Evolutionary conservation across 371 early-diverging fungal genomes (phyloP).

Genomic region (Apophysomyces elegans): DNA sequence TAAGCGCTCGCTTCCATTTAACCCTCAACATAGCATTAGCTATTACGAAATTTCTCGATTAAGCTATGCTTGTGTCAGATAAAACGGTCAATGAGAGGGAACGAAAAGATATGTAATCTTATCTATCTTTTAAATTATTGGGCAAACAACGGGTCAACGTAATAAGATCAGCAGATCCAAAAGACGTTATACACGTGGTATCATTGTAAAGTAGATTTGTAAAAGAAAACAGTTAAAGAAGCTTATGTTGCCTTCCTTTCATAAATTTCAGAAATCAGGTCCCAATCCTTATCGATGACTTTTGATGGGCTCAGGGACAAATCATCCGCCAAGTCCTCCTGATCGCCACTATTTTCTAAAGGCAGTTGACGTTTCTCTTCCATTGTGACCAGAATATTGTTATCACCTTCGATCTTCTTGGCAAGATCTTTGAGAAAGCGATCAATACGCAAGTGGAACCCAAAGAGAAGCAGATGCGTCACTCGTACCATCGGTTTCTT

Average conservation of each 20-base stretch:
- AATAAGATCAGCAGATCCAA: slow-evolving; percentile 1
- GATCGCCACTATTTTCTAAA: slow-evolving; percentile 10
- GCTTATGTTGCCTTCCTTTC: slow-evolving; percentile 23
- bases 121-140: too few species aligned
- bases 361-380: not conserved
- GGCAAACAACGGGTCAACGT: not conserved
- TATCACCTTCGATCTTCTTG: slow-evolving; percentile 28
- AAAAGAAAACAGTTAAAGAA: not conserved
- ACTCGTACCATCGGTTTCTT: slow-evolving; percentile 47
- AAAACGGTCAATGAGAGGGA: not conserved
- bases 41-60: too few species aligned
- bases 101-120: not conserved
- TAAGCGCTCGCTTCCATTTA: too few species aligned
- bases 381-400: not conserved
- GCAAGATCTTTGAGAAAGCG: slow-evolving; percentile 45
- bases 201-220: not conserved
- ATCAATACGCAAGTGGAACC: slow-evolving; percentile 47
- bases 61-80: too few species aligned
- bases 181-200: not conserved
- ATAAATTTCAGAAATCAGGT: slow-evolving; percentile 46
- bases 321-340: slow-evolving; percentile 19
- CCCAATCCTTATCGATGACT: slow-evolving; percentile 40
- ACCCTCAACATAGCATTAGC: too few species aligned
- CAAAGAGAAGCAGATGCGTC: slow-evolving; percentile 40
- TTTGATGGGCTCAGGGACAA: slow-evolving; percentile 18